phyloP scores from a whole-genome alignment of 2,329 filamentous ascomycete genomes.

The Zalaria obscura region DNA sequence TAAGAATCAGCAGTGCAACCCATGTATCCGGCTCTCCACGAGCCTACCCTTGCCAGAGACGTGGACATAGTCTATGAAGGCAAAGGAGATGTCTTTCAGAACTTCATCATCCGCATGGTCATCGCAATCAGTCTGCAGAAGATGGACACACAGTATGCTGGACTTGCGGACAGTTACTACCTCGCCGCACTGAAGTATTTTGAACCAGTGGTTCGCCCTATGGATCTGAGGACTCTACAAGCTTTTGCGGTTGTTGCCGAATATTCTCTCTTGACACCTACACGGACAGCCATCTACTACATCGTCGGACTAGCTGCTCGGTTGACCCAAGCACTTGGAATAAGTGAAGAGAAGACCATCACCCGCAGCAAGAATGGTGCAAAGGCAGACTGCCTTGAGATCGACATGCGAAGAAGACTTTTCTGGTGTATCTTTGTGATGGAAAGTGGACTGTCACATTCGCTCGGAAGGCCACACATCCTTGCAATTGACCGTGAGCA shows the following conservation, averaged over 20 bases:
- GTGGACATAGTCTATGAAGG: constrained; percentile 70
- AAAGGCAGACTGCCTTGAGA: constrained; percentile 53
- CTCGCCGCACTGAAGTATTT: constrained; percentile 75
- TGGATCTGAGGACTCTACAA: constrained; percentile 80
- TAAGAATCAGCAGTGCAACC: constrained; percentile 52
- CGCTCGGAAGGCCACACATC: constrained; percentile 72
- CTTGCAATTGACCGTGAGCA: constrained; percentile 72
- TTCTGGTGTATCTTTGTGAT: constrained; percentile 82
- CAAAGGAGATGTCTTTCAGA: constrained; percentile 59
- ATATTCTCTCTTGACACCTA: constrained; percentile 86
- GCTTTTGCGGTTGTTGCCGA: constrained; percentile 77
- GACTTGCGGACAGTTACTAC: constrained; percentile 88
- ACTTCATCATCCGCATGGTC: constrained; percentile 81
- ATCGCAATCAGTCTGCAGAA: constrained; percentile 92
- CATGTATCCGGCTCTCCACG: constrained; percentile 76
- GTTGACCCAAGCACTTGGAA: constrained; percentile 75
- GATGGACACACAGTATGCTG: constrained; percentile 77
- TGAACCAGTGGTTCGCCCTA: constrained; percentile 70
- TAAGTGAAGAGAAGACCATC: constrained; percentile 83
- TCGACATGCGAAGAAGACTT: constrained; percentile 79
- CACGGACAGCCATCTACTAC: constrained; percentile 84
- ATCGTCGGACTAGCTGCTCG: constrained; percentile 78
- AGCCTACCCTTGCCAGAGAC: constrained; percentile 61
- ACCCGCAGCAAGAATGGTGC: constrained; percentile 45
- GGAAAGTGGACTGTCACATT: constrained; percentile 78